Evolutionary conservation across 805 yeast genomes (phyloP), one percentile per base, ranked within the genome.

Genomic region (Zygoascus bituminiphila): DNA sequence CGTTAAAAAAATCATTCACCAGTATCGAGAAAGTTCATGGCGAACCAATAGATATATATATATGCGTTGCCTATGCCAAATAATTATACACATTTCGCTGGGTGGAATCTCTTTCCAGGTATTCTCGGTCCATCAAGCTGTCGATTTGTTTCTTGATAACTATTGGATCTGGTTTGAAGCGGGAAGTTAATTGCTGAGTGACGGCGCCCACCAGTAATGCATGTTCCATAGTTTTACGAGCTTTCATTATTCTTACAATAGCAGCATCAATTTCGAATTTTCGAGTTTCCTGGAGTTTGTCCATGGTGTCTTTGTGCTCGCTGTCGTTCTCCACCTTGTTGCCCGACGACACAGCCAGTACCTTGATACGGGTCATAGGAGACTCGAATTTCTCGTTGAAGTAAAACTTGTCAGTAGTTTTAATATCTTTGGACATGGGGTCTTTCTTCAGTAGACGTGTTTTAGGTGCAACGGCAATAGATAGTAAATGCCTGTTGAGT

Each of bases 181-280:
- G 68, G 36, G 71, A 68, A 20, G 71, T 63, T 43, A 88, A 68
- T 52, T 78, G 84, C 44, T 74, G 73, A 20, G 82, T 72, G 4
- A 81, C 77, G 56, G 82, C 88, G 29, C 73, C 75, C n/a, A 85
- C 68, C 46, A 88, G 69, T 36, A 81, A 82, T 55, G 78, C 79
- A 60, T 84, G 91, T 22, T 63, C 69, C 47, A 82, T 56, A 0
- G 72, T 65, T 55, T 79, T 82, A 29, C 88, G 69, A 1, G 86
- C 51, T 66, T 88, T 88, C 91, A 88, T 81, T n/a, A 82, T 78
- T 45, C 96, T 73, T 4, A 88, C 95, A 48, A 88, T 76, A 0
- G 94, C 93, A 1, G 96, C 95, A 60, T 86, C 93, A 2, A 84
- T 70, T 58, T 82, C 85, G 48, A 74, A 72, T 50, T 78, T 73